Percentiles rank a stretch among this genome's conserved stretches.
phyloP scores from a whole-genome alignment of 768 basidiomycete genomes.

The Rhizopogon sp. region DNA sequence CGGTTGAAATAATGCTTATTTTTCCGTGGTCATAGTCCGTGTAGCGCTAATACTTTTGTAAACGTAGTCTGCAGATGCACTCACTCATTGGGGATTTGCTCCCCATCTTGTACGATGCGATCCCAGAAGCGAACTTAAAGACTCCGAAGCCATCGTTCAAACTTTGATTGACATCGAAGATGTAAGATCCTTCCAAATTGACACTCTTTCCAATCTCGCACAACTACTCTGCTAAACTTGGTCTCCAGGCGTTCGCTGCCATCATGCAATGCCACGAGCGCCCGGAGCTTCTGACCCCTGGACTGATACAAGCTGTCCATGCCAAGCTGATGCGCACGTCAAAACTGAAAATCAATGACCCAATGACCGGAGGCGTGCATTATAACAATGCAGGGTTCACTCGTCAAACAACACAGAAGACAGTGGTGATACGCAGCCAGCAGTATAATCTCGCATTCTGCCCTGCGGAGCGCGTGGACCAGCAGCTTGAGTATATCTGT shows the following conservation, averaged over 20 bases:
- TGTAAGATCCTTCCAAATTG: constrained; percentile 4
- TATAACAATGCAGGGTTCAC: constrained; percentile 26
- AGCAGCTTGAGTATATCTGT: constrained; percentile 29
- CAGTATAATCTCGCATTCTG: constrained; percentile 30
- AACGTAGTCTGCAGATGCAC: constrained; percentile 20
- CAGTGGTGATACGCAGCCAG: constrained; percentile 25
- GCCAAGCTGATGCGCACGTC: constrained; percentile 26
- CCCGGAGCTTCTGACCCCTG: constrained; percentile 22
- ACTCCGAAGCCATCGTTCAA: constrained; percentile 16
- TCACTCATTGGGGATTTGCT: constrained; percentile 22
- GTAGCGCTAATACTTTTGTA: neutral
- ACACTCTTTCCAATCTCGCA: neutral
- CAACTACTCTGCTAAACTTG: neutral
- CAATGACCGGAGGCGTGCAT: constrained; percentile 10
- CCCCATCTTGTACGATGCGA: constrained; percentile 19
- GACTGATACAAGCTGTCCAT: constrained; percentile 24
- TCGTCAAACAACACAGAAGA: constrained; percentile 22
- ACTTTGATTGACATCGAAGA: constrained; percentile 22
- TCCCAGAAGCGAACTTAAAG: constrained; percentile 18
- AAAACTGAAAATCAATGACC: constrained; percentile 20
- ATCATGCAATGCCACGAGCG: constrained; percentile 18
- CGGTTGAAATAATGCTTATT: neutral
- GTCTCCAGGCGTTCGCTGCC: constrained; percentile 18
- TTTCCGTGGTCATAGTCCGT: too few relatives aligned
- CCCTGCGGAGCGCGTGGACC: constrained; percentile 24